Evolutionary conservation across 495 filamentous ascomycete species (phyloP).

Genomic region (Jackrogersella multiformis): DNA sequence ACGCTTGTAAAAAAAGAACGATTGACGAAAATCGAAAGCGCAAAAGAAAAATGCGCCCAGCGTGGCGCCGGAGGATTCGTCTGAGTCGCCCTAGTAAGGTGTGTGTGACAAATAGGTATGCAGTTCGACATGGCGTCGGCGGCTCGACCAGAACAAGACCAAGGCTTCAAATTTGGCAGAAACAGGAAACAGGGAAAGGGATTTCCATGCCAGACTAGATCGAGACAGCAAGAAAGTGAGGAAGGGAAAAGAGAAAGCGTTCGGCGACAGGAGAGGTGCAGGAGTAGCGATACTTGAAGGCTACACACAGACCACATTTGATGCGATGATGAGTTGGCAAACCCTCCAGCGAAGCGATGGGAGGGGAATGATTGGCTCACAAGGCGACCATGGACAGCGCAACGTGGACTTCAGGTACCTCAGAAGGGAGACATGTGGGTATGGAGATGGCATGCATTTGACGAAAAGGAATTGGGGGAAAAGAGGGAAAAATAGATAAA

Average conservation of each 20-base stretch:
- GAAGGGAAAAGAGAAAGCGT: slow-evolving; percentile 28
- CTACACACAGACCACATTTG: slow-evolving; percentile 58
- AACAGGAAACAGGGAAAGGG: slow-evolving; percentile 10
- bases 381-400: slow-evolving; percentile 41
- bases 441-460: slow-evolving; percentile 35
- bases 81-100: slow-evolving; percentile 26
- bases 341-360: slow-evolving; percentile 46
- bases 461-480: too few relatives aligned
- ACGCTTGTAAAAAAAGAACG: slow-evolving; percentile 5
- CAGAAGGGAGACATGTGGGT: slow-evolving; percentile 40
- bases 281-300: slow-evolving; percentile 46
- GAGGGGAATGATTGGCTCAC: slow-evolving; percentile 46
- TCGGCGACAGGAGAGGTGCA: slow-evolving; percentile 40
- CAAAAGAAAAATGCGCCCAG: slow-evolving; percentile 33
- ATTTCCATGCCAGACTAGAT: not conserved
- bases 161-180: not conserved
- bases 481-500: too few relatives aligned
- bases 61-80: slow-evolving; percentile 11
- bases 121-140: slow-evolving; percentile 20
- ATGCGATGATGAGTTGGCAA: slow-evolving; percentile 58
- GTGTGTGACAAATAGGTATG: slow-evolving; percentile 19
- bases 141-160: slow-evolving; percentile 24
- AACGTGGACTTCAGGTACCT: slow-evolving; percentile 50
- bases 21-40: slow-evolving; percentile 22
- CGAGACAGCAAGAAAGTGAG: slow-evolving; percentile 10